Evolutionary conservation across 2,329 filamentous ascomycete genomes (phyloP).

Genomic region (Ophidiomyces ophidiicola): DNA sequence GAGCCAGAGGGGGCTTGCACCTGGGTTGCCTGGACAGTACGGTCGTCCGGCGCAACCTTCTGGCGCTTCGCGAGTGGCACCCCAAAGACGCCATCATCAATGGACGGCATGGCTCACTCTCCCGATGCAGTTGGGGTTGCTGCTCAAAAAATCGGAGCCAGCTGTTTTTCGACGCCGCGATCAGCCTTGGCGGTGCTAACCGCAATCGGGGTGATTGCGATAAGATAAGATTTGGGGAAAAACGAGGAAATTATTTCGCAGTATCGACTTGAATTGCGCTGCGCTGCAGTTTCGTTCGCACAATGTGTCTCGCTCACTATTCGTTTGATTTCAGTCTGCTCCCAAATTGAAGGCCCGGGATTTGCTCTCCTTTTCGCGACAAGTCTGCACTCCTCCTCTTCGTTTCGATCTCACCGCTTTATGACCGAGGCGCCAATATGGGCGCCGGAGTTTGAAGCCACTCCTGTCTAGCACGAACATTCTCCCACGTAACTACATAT

Average conservation of each 20-base stretch:
- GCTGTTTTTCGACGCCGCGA: conserved; percentile 2
- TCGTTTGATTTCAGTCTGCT: no score
- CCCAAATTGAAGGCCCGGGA: no score
- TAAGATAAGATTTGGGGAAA: conserved; percentile 12
- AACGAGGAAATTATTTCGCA: no score
- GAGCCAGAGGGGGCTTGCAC: conserved; percentile 40
- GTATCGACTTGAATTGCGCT: no score
- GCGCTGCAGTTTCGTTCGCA: no score
- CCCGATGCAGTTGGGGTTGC: not conserved
- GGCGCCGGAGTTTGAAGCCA: conserved; percentile 1
- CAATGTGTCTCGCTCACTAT: no score
- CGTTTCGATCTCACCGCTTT: conserved; percentile 2
- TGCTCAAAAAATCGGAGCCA: not conserved
- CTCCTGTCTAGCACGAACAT: conserved; percentile 4
- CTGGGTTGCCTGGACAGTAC: conserved; percentile 14
- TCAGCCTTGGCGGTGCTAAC: conserved; percentile 4
- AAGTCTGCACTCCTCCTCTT: no score
- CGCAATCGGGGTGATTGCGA: not conserved
- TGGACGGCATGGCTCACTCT: conserved; percentile 34
- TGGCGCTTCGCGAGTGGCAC: conserved; percentile 63
- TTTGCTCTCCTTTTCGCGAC: no score
- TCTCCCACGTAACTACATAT: conserved; percentile 9
- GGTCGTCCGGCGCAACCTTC: conserved; percentile 43
- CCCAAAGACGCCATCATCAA: conserved; percentile 42
- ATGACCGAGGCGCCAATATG: conserved; percentile 3